Evolutionary conservation across 805 yeast species (phyloP).

Genomic region (Barnettozyma salicaria): DNA sequence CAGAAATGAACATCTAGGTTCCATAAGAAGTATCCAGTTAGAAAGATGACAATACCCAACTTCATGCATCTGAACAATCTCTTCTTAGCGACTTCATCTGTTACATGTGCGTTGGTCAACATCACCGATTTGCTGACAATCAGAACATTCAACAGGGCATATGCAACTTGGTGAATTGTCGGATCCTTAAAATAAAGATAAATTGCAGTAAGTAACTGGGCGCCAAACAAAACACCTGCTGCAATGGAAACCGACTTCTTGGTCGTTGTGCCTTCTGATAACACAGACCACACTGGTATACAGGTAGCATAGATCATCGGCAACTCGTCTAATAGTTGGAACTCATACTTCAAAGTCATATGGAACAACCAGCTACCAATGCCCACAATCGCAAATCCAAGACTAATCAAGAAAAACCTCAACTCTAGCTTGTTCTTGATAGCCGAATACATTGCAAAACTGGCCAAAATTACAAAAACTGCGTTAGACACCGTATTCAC

Average conservation of each 20-base stretch:
- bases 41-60: constrained; percentile 56
- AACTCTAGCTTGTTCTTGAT: constrained; percentile 54
- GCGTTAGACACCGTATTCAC: constrained; percentile 80
- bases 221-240: constrained; percentile 43
- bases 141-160: constrained; percentile 69
- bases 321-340: constrained; percentile 87
- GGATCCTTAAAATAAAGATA: constrained; percentile 77
- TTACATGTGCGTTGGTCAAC: constrained; percentile 48
- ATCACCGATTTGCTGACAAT: constrained; percentile 57
- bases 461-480: constrained; percentile 49
- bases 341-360: constrained; percentile 88
- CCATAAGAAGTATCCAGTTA: constrained; percentile 80
- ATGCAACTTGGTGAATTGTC: constrained; percentile 81
- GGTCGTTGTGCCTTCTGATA: constrained; percentile 48
- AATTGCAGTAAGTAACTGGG: constrained; percentile 57
- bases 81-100: constrained; percentile 39
- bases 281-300: constrained; percentile 83
- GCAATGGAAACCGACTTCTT: constrained; percentile 40
- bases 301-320: constrained; percentile 99
- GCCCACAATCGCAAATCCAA: constrained; percentile 87
- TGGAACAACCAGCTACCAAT: constrained; percentile 94
- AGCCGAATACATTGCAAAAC: constrained; percentile 59
- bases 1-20: constrained; percentile 84
- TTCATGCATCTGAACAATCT: constrained; percentile 51
- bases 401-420: constrained; percentile 63